Conservation (phyloP, 768 basidiomycete genomes). For the Hypsizygus marmoreus region DNA sequence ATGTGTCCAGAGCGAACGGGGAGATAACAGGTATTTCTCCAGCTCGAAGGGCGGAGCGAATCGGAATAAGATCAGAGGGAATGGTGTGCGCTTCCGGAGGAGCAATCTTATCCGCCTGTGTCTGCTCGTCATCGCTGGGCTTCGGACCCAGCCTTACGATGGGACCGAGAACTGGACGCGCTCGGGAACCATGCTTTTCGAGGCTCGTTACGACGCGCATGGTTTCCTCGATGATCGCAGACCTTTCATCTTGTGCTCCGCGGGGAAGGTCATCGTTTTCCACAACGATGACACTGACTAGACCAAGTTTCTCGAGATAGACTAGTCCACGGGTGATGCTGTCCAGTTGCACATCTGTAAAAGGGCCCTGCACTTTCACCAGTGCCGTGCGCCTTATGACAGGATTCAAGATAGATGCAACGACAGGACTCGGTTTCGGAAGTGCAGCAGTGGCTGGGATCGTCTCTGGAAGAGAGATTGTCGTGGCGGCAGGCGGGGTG, state of each 20-base stretch:
- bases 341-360: constrained; percentile 89
- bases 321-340: constrained; percentile 93
- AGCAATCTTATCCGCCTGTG: constrained; percentile 32
- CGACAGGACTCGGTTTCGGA: constrained; percentile 52
- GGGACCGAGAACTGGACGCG: constrained; percentile 86
- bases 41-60: constrained; percentile 85
- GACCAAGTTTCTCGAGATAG: constrained; percentile 92
- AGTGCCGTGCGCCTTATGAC: constrained; percentile 85
- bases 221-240: constrained; percentile 71
- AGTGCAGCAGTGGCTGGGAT: constrained; percentile 35
- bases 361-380: constrained; percentile 96
- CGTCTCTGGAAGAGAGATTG: constrained; percentile 30
- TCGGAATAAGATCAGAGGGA: constrained; percentile 76
- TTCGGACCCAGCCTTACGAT: constrained; percentile 84
- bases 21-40: constrained; percentile 97
- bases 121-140: constrained; percentile 44
- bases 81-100: constrained; percentile 79
- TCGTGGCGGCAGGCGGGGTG: constrained; percentile 28
- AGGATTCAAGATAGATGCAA: constrained; percentile 83
- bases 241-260: constrained; percentile 71
- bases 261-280: constrained; percentile 79
- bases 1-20: constrained; percentile 90
- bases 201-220: constrained; percentile 83
- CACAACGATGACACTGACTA: constrained; percentile 93
- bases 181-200: constrained; percentile 81